Evolutionary conservation across 1,139 yeast species (phyloP).

Genomic region (Magnusiomyces suaveolens): DNA sequence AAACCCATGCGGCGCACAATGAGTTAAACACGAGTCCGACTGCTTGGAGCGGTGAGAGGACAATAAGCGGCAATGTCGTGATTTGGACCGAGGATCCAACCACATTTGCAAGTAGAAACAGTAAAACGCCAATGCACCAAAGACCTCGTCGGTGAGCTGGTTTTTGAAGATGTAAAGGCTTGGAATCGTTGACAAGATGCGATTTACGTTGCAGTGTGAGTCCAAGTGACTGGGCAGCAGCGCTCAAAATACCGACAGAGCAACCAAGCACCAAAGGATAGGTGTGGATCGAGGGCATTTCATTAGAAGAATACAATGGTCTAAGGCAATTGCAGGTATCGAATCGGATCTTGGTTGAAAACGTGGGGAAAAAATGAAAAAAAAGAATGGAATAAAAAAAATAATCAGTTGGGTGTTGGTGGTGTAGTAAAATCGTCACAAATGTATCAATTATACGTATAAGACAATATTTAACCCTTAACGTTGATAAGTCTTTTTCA

Average conservation of each 20-base stretch:
- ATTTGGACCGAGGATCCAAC: constrained; percentile 79
- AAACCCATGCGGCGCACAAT: constrained; percentile 56
- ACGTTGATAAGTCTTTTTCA: no score
- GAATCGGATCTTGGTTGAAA: no score
- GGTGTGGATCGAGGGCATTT: no score
- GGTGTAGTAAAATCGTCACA: no score
- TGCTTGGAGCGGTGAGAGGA: constrained; percentile 76
- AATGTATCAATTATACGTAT: no score
- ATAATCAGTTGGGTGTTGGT: no score
- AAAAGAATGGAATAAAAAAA: no score
- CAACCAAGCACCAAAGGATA: constrained; percentile 44
- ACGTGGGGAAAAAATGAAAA: no score
- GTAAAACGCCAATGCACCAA: constrained; percentile 66
- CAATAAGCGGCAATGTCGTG: constrained; percentile 70
- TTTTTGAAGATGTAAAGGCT: constrained; percentile 25
- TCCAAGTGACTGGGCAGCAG: constrained; percentile 77
- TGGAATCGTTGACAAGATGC: constrained; percentile 36
- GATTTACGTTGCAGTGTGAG: constrained; percentile 77
- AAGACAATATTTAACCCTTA: no score
- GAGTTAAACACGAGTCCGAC: constrained; percentile 85
- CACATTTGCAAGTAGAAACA: constrained; percentile 66
- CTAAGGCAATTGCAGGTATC: no score
- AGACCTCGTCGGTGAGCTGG: constrained; percentile 49
- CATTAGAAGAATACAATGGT: no score
- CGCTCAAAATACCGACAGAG: constrained; percentile 63